A percentile compares a stretch with the other conserved stretches of the same genome.
phyloP scores from a whole-genome alignment of 805 yeast genomes.

The Candida lessepsii region DNA sequence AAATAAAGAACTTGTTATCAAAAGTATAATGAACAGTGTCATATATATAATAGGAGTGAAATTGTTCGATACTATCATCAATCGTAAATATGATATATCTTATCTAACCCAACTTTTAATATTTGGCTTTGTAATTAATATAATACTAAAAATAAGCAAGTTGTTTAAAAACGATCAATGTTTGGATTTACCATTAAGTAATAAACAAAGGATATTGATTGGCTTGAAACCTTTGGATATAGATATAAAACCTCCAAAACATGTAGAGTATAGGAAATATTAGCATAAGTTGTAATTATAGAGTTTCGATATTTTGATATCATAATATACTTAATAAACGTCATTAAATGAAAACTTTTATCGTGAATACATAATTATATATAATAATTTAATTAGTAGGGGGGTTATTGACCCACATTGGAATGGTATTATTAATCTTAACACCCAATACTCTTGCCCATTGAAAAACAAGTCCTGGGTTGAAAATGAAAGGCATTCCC shows the following conservation, averaged over 20 bases:
- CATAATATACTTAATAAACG: background rate
- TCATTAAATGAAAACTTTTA: too few species aligned
- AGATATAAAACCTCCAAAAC: constrained; percentile 3
- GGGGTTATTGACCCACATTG: constrained; percentile 27
- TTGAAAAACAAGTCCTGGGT: constrained; percentile 49
- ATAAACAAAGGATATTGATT: constrained; percentile 44
- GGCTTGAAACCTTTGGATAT: constrained; percentile 32
- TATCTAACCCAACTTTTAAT: background rate
- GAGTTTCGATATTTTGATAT: background rate
- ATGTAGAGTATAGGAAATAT: constrained; percentile 2
- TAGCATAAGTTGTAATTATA: background rate
- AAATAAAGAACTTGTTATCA: constrained; percentile 37
- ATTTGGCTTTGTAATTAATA: constrained; percentile 6
- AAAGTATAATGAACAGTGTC: constrained; percentile 26
- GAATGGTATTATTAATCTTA: constrained; percentile 19
- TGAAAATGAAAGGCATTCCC: constrained; percentile 46
- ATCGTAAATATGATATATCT: background rate
- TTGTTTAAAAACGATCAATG: constrained; percentile 45
- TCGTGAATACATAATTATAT: too few species aligned
- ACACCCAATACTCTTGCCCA: constrained; percentile 53
- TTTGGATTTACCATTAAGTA: constrained; percentile 48
- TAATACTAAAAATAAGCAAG: constrained; percentile 14
- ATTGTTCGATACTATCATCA: constrained; percentile 13
- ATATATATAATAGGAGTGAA: constrained; percentile 24
- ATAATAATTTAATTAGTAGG: background rate